Evolutionary conservation across 441 rosid genomes (phyloP), one percentile per base, ranked within the genome.

Genomic region (Brassica balearica): DNA sequence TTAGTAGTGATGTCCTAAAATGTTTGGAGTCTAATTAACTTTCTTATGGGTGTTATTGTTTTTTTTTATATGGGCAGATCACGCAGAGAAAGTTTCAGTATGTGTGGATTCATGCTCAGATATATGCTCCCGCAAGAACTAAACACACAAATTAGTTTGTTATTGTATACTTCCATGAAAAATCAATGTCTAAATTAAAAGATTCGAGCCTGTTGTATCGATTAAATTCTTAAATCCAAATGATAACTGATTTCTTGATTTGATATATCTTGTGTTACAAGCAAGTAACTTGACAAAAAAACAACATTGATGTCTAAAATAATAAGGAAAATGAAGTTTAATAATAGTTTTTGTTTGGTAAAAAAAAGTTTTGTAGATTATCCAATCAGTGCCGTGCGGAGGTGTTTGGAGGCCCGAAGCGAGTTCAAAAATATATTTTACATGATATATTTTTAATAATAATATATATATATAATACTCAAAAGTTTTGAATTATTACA

Each of bases 81-180:
- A 77, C 12, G 66, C 5, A 9, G 60, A 77, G 15, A 77, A 71
- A 55, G 71, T 77, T 25, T 65, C 72, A 71, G 8, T 0, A 43
- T 77, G 76, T 2, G 76, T 71, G 62, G 76, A 29, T 41, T 65
- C 72, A 53, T 77, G 80, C 25, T 53, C 80, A 25, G 12, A 64
- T 46, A 55, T 2, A 36, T 77, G 81, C 61, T 56, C 76, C n/a
- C 5, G n/a, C 38, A 17, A 38, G 36, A 65, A 53, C 68, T 68
- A 76, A 63, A 69, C n/a, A 14, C 12, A 22, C 10, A n/a, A 20
- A 34, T 12, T 62, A 14, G 3, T 15, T 53, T 6, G 20, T 22
- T 32, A 46, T 68, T 20, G 1, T 23, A 62, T 32, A 20, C 58
- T 51, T 48, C 55, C 58, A 15, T 15, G 25, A 8, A 46, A 10